Evolutionary conservation across 306 rosid genomes (phyloP).

Genomic region (Trifolium subterraneum): DNA sequence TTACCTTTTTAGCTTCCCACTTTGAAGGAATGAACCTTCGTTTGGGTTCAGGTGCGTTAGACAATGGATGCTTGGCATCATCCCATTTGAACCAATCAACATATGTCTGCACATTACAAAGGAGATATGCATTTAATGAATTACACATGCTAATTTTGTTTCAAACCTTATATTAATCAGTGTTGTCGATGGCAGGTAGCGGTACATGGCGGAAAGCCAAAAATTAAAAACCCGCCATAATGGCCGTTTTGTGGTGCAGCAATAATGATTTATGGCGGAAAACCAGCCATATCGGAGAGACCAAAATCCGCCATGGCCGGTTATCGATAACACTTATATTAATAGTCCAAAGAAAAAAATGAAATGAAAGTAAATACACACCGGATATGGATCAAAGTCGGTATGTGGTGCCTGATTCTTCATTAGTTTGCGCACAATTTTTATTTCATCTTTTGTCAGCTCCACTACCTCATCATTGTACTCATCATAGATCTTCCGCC

Average conservation of each 20-base stretch:
- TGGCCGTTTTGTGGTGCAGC: too few species aligned
- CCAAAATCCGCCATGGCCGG: too few species aligned
- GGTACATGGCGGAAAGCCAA: too few species aligned
- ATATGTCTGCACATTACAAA: slow-evolving; percentile 57
- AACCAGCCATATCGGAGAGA: too few species aligned
- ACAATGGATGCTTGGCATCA: slow-evolving; percentile 81
- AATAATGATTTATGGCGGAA: too few species aligned
- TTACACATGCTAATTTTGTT: slow-evolving; percentile 4
- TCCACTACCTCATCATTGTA: slow-evolving; percentile 81
- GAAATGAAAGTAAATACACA: slow-evolving; percentile 46
- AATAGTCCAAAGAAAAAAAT: slow-evolving; percentile 18
- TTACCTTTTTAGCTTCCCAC: slow-evolving; percentile 87
- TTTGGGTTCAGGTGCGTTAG: slow-evolving; percentile 97
- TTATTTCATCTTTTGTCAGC: slow-evolving; percentile 71
- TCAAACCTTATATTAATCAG: slow-evolving; percentile 1
- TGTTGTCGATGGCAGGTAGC: too few species aligned
- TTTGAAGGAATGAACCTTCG: slow-evolving; percentile 94
- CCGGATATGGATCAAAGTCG: slow-evolving; percentile 83
- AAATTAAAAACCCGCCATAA: too few species aligned
- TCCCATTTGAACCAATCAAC: slow-evolving; percentile 98
- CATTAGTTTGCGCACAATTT: slow-evolving; percentile 62
- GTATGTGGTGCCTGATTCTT: slow-evolving; percentile 80
- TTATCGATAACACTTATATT: not conserved
- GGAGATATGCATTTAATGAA: slow-evolving; percentile 17
- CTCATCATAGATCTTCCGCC: slow-evolving; percentile 85